Evolutionary conservation across 2,329 filamentous ascomycete species (phyloP), one percentile per base, ranked within the genome.

Genomic region (Xylaria sp.): DNA sequence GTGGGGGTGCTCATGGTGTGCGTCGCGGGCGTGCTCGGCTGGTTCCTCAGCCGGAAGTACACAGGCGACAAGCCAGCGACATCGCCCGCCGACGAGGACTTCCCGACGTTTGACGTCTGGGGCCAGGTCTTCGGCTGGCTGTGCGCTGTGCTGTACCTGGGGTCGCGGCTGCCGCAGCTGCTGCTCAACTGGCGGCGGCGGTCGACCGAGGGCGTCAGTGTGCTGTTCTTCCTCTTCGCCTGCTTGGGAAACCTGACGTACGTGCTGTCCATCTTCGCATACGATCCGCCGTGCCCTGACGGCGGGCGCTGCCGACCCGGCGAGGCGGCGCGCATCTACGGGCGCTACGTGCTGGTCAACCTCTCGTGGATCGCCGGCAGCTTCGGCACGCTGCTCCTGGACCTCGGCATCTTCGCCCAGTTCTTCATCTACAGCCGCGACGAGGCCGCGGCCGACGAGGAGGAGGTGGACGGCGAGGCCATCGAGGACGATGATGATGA

Each of bases 151-250:
- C 80, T 97, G 4, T 97, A 99, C 68, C 89, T 97, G 9, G 91
- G 91, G 19, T 94, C 90, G 0, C 88, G 94, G 7, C 74, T 97
- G 6, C 94, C 94, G 0, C 94, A 99, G 75, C 80, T 99, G 1
- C 79, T 97, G 7, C 84, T 97, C 48, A 99, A 97, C 73, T 96
- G 91, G 76, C 85, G 90, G 18, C 88, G 94, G 59, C 96, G 96
- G 76, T 92, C 88, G 40, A 97, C 92, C 1, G 92, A 97, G 51
- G 94, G 94, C 2, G 88, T 99, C 18, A 93, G 90, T 61, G 86
- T 97, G 75, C 81, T 97, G 9, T 99, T 97, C 75, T 97, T 97
- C 76, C 78, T 97, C 19, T 97, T 99, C 70, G 94, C 94, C 4
- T 97, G 93, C 69, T 84, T 97, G 5, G 94, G 94, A 2, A 99